Evolutionary conservation across 2,329 filamentous ascomycete species (phyloP).

Genomic region (Pseudodiploospora longispora): DNA sequence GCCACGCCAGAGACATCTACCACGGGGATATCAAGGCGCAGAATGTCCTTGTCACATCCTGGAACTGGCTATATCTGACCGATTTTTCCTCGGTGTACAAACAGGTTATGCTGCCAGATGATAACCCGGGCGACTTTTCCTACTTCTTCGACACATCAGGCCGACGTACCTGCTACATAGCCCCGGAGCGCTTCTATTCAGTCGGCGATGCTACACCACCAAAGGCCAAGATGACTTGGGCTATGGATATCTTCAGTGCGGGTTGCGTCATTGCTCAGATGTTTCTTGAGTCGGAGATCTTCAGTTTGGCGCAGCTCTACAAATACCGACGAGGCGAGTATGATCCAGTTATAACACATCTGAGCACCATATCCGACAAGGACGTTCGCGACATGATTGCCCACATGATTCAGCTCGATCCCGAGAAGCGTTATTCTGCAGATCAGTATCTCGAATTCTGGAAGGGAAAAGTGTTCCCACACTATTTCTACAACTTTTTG

Average conservation of each 20-base stretch:
- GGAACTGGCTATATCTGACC: slow-evolving; percentile 98
- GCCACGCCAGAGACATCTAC: slow-evolving; percentile 79
- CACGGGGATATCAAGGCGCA: slow-evolving; percentile 99
- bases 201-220: slow-evolving; percentile 58
- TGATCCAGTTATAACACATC: slow-evolving; percentile 70
- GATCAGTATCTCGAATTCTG: slow-evolving; percentile 92
- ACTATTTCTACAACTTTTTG: slow-evolving; percentile 95
- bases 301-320: slow-evolving; percentile 92
- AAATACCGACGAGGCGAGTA: slow-evolving; percentile 91
- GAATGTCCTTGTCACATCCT: slow-evolving; percentile 92
- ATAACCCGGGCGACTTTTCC: slow-evolving; percentile 94
- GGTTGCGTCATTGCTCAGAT: slow-evolving; percentile 96
- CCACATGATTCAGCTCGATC: slow-evolving; percentile 94
- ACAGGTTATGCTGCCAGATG: slow-evolving; percentile 84
- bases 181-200: slow-evolving; percentile 82
- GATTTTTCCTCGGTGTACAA: slow-evolving; percentile 97
- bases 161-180: slow-evolving; percentile 86
- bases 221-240: slow-evolving; percentile 62
- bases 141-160: slow-evolving; percentile 96
- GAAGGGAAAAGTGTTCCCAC: slow-evolving; percentile 84
- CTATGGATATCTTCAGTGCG: slow-evolving; percentile 97
- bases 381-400: slow-evolving; percentile 82
- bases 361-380: slow-evolving; percentile 80
- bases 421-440: slow-evolving; percentile 83
- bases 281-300: slow-evolving; percentile 92